Conservation (phyloP, 2,329 filamentous ascomycete genomes). For the Curvularia sp. region DNA sequence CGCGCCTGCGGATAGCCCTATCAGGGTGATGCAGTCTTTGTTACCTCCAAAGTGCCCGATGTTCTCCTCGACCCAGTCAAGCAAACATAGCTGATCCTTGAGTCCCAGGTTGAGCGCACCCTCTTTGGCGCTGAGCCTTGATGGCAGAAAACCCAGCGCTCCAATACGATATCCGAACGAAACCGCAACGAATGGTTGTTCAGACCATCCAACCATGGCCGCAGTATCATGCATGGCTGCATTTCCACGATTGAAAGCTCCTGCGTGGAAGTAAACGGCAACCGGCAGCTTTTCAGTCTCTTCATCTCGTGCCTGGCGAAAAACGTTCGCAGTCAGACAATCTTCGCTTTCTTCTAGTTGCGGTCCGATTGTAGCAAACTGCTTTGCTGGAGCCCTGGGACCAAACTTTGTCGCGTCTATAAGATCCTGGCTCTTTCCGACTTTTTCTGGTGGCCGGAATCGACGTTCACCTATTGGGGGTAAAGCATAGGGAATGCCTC, state of each 20-base stretch:
- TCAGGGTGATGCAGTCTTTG: conserved; percentile 29
- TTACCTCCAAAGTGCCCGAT: conserved; percentile 43
- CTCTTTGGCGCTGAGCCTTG: conserved; percentile 40
- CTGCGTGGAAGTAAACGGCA: conserved; percentile 66
- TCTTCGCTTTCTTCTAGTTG: conserved; percentile 29
- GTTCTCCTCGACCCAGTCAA: conserved; percentile 57
- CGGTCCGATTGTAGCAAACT: conserved; percentile 23
- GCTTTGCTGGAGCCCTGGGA: conserved; percentile 27
- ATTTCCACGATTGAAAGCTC: conserved; percentile 60
- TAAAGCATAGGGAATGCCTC: conserved; percentile 30
- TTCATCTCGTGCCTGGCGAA: conserved; percentile 17
- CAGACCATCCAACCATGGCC: conserved; percentile 64
- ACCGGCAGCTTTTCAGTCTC: conserved; percentile 21
- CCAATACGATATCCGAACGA: conserved; percentile 35
- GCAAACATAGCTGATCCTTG: conserved; percentile 31
- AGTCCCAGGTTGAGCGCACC: conserved; percentile 33
- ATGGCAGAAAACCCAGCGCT: conserved; percentile 20
- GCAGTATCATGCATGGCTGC: conserved; percentile 63
- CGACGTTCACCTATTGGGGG: conserved; percentile 27
- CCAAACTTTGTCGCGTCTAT: conserved; percentile 29
- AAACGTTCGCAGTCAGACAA: conserved; percentile 34
- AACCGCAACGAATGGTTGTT: conserved; percentile 62
- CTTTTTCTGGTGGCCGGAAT: conserved; percentile 30
- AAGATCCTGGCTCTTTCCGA: conserved; percentile 13
- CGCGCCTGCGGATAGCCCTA: conserved; percentile 34